Evolutionary conservation across 257 asterid genomes (phyloP), one percentile per base, ranked within the genome.

Genomic region (Solanum chiquidenum): DNA sequence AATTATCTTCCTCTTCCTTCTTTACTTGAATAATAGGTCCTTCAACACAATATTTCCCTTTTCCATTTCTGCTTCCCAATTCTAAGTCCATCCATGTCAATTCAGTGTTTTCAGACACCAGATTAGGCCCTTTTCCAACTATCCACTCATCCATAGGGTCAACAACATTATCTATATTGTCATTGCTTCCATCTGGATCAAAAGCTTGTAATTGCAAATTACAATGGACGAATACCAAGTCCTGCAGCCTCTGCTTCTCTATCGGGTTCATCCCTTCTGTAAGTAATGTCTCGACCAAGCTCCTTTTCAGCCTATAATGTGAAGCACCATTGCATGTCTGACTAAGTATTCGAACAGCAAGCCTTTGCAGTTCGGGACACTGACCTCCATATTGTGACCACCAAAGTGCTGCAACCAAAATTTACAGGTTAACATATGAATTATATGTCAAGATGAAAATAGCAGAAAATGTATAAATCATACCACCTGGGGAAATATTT

Each of bases 281-380:
- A 33, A 91, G 90, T 16, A 93, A 86, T 16, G 73, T 76, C 91
- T 92, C 95, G 0, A 88, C 95, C 88, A 90, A 85, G 49, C 88
- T 84, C 86, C 90, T 91, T 64, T 87, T 89, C 12, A 95, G 94
- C 87, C 74, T 90, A 72, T 92, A 92, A 72, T 83, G 92, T 12
- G 94, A 89, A 23, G 93, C 94, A 25, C 95, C 94, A 5, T 87
- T 89, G 74, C 97, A 94, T 4, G 94, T 92, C 88, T 95, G 97
- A 90, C 95, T 91, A 49, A 94, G 90, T 29, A 91, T 90, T 84
- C 92, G 91, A 52, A 92, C 29, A 0, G 97, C 97, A 37, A 92
- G 60, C 88, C 68, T 90, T 86, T 94, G 97, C 86, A 95, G 89
- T n/a, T 94, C 90, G 0, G 94, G 95, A 69, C 90, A 92, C 9